Percentiles rank a stretch among this genome's conserved stretches.
Evolutionary conservation across 2,329 filamentous ascomycete genomes (phyloP).

Genomic region (Ascochyta pisi): DNA sequence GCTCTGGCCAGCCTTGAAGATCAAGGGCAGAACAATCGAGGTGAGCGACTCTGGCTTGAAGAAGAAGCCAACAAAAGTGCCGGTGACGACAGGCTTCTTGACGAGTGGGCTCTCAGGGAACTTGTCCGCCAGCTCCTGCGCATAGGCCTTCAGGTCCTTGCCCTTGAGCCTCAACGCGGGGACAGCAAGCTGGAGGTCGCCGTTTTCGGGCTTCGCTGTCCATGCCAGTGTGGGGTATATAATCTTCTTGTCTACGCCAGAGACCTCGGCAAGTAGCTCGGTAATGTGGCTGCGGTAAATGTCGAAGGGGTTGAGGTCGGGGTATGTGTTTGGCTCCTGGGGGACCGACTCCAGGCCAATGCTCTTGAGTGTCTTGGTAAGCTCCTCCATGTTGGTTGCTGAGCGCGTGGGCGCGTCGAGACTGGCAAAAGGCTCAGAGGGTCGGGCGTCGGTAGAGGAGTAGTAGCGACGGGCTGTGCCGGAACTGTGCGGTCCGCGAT

Average conservation of each 20-base stretch:
- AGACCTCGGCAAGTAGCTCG: conserved; percentile 70
- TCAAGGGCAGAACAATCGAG: conserved; percentile 71
- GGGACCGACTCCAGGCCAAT: conserved; percentile 50
- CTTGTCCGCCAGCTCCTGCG: conserved; percentile 62
- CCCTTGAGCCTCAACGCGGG: conserved; percentile 79
- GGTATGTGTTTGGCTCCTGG: conserved; percentile 57
- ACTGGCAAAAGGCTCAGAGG: conserved; percentile 29
- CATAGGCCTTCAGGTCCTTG: conserved; percentile 65
- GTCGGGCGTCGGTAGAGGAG: conserved; percentile 24
- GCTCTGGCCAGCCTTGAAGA: conserved; percentile 65
- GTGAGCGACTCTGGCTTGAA: conserved; percentile 74
- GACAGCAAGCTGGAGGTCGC: conserved; percentile 78
- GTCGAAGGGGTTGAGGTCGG: conserved; percentile 76
- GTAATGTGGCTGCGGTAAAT: conserved; percentile 81
- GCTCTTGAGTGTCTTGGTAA: conserved; percentile 45
- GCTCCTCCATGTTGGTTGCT: conserved; percentile 43
- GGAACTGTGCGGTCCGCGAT: background rate
- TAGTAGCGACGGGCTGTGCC: conserved; percentile 15
- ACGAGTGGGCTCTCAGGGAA: conserved; percentile 79
- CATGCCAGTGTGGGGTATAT: conserved; percentile 80
- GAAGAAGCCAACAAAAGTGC: conserved; percentile 79
- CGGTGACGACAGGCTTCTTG: conserved; percentile 70
- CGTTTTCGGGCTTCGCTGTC: conserved; percentile 81
- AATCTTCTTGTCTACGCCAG: conserved; percentile 72
- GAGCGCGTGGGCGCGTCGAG: conserved; percentile 36